Percentiles rank a stretch among this genome's conserved stretches.
Conservation (phyloP, 2,329 filamentous ascomycete species). For the Paradendryphiella salina region DNA sequence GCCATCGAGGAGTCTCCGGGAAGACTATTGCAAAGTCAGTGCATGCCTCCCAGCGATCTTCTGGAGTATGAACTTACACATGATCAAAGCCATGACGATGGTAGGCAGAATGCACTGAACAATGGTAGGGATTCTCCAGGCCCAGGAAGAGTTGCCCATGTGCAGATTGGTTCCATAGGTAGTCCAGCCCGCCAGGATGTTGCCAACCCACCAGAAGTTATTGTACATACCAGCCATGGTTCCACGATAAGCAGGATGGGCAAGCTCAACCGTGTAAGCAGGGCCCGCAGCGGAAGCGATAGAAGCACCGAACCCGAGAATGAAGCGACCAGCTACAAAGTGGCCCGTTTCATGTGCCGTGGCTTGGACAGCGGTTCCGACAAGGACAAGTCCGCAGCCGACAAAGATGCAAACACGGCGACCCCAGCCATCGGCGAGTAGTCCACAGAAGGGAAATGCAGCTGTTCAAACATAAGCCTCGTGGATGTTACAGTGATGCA, state of each 20-base stretch:
- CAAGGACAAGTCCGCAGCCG: constrained; percentile 57
- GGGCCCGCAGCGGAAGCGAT: constrained; percentile 62
- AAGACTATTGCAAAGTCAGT: constrained; percentile 7
- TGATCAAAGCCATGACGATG: constrained; percentile 54
- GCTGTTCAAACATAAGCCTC: constrained; percentile 11
- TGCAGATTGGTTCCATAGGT: constrained; percentile 48
- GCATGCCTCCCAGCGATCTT: not conserved
- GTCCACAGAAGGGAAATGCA: constrained; percentile 52
- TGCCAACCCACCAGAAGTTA: constrained; percentile 53
- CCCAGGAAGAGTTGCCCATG: constrained; percentile 48
- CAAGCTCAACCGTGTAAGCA: constrained; percentile 63
- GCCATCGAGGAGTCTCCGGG: constrained; percentile 21
- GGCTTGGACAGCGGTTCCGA: constrained; percentile 57
- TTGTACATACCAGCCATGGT: constrained; percentile 63
- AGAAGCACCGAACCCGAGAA: constrained; percentile 55
- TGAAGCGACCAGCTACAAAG: constrained; percentile 57
- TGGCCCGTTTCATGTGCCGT: constrained; percentile 54
- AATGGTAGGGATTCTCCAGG: constrained; percentile 56
- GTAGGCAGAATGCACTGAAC: constrained; percentile 36
- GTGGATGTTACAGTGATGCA: too few relatives aligned
- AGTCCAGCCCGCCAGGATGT: constrained; percentile 59
- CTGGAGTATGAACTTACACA: constrained; percentile 30
- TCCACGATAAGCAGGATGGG: constrained; percentile 64
- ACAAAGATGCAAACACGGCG: constrained; percentile 61
- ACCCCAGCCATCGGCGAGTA: constrained; percentile 51